Conservation (phyloP, 192 early-diverging fungal species). For the Radiomyces spectabilis region DNA sequence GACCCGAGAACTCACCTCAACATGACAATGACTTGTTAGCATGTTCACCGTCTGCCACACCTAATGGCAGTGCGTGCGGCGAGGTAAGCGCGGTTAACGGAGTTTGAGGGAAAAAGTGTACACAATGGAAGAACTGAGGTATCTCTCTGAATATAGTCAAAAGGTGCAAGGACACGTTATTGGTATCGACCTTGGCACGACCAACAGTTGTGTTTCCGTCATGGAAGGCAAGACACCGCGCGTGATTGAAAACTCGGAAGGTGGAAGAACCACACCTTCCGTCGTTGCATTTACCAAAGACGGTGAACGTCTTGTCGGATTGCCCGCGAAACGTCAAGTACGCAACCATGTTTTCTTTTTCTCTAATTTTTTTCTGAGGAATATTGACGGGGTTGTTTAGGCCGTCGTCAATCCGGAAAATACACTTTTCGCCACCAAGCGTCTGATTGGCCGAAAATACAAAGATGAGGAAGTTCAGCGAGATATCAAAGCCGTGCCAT, state of each 20-base stretch:
- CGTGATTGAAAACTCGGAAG: conserved; percentile 88
- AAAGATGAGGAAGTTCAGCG: conserved; percentile 81
- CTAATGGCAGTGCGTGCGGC: no score
- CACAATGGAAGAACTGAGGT: not conserved
- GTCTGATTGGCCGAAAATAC: conserved; percentile 93
- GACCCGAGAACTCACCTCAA: no score
- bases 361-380: not conserved
- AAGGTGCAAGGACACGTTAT: conserved; percentile 54
- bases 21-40: no score
- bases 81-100: no score
- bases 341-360: not conserved
- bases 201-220: conserved; percentile 89
- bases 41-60: no score
- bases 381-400: conserved; percentile 14
- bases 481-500: conserved; percentile 86
- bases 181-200: conserved; percentile 93
- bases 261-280: conserved; percentile 85
- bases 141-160: not conserved
- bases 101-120: no score
- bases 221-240: conserved; percentile 92
- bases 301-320: conserved; percentile 90
- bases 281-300: conserved; percentile 86
- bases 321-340: conserved; percentile 93
- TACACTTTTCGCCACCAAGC: conserved; percentile 96
- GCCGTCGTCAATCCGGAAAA: conserved; percentile 98